Conservation (phyloP, 345 rosid genomes). For the Citrus cavaleriei region DNA sequence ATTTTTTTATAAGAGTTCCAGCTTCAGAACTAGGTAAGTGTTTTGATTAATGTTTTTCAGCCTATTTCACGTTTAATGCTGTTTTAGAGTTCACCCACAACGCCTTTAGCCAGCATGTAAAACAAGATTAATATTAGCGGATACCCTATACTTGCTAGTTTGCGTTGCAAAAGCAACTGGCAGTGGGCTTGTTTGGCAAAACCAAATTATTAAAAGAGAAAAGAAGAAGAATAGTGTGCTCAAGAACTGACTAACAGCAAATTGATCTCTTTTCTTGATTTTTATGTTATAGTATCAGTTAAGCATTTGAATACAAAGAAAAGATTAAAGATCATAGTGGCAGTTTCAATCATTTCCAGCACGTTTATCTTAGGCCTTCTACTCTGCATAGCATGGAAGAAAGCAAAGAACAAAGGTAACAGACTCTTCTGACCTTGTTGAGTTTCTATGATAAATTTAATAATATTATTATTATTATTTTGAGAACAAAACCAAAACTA, state of each 20-base stretch:
- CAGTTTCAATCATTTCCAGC: neutral
- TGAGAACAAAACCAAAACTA: neutral
- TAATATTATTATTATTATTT: too few species aligned
- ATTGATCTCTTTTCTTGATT: neutral
- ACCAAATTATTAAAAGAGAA: too few species aligned
- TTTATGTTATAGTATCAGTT: neutral
- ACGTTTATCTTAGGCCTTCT: neutral
- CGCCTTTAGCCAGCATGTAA: neutral
- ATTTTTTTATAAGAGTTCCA: slow-evolving; percentile 23
- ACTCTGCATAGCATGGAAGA: neutral
- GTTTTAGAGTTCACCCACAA: neutral
- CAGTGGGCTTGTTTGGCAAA: neutral
- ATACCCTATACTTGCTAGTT: neutral
- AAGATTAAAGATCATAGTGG: neutral
- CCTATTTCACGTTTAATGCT: neutral
- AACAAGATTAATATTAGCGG: neutral
- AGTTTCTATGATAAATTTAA: neutral
- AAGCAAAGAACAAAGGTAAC: slow-evolving; percentile 1
- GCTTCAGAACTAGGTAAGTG: slow-evolving; percentile 25
- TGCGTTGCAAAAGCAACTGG: neutral
- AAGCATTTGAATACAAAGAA: neutral
- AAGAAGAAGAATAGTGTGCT: neutral
- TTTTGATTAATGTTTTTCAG: neutral
- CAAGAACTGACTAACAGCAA: neutral
- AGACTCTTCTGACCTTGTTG: neutral